phyloP scores from a whole-genome alignment of 331 rosid genomes.

The Telfairia occidentalis region DNA sequence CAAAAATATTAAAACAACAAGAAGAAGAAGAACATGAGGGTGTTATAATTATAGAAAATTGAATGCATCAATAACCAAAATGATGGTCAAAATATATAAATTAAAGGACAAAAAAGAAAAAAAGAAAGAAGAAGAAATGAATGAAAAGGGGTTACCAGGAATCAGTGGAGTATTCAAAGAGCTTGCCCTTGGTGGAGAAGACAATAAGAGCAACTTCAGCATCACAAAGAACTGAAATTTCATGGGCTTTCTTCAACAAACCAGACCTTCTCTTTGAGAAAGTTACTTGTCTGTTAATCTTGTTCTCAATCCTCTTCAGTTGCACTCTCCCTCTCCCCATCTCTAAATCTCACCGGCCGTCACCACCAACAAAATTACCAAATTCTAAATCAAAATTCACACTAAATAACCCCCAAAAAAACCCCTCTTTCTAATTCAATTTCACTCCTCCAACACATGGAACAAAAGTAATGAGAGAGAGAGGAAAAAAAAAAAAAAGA shows the following conservation, averaged over 20 bases:
- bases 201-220: conserved; percentile 13
- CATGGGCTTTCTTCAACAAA: conserved; percentile 4
- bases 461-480: no score
- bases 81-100: background rate
- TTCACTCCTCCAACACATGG: no score
- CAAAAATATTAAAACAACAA: no score
- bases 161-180: conserved; percentile 11
- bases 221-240: conserved; percentile 7
- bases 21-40: no score
- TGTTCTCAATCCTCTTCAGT: conserved; percentile 9
- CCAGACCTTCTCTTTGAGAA: conserved; percentile 6
- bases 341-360: no score
- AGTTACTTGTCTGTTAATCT: background rate
- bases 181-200: conserved; percentile 12
- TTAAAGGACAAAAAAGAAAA: background rate
- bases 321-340: conserved; percentile 12
- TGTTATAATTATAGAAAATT: no score
- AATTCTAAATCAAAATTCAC: background rate
- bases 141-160: background rate
- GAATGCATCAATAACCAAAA: background rate
- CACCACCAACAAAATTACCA: background rate
- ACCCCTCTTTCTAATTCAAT: no score
- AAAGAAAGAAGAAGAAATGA: background rate
- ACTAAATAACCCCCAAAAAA: background rate
- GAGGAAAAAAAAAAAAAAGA: no score